Evolutionary conservation across 2,329 filamentous ascomycete genomes (phyloP), one percentile per base, ranked within the genome.

Genomic region (Thermoascus crustaceus): DNA sequence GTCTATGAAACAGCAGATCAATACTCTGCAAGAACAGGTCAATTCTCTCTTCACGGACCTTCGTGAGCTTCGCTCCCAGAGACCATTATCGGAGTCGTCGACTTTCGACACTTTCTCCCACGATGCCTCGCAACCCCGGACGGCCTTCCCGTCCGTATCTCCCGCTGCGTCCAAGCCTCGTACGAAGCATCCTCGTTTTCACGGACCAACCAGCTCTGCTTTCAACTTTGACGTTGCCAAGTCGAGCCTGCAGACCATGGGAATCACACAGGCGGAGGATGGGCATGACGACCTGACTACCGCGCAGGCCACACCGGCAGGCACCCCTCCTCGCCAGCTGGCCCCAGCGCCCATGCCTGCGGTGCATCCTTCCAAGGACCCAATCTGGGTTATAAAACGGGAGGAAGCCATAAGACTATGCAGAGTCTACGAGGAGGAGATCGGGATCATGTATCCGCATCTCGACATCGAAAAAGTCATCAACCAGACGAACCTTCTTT

Each of bases 371-470:
- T 64, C 65, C 42, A 71, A 80, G 50, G 89, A 95, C 53, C 86
- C 87, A 0, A 73, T 96, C 18, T 88, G 86, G 76, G 71, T 78
- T 5, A 75, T 93, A 32, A 75, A 75, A 35, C 80, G 81, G 50
- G 78, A 87, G 22, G 87, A 95, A 53, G 85, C 91, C 50, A 59
- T 89, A 13, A 76, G 85, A 1, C 64, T 95, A 9, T 85, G 85
- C 45, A 72, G 76, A 9, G 68, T 93, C 0, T 89, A 91, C 53
- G 84, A 94, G 46, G 87, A 95, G 49, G 88, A 95, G 55, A 80
- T 93, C 50, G 85, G 85, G 27, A 75, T 89, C 50, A 93, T 94
- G 85, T 94, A 94, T 56, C 89, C 89, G 0, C 75, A 94, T 3
- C 60, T 94, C 30, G 75, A 85, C 46, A 82, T 94, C 22, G 75